Evolutionary conservation across 176 grass and related monocot species (phyloP).

Genomic region (Thalia dealbata): DNA sequence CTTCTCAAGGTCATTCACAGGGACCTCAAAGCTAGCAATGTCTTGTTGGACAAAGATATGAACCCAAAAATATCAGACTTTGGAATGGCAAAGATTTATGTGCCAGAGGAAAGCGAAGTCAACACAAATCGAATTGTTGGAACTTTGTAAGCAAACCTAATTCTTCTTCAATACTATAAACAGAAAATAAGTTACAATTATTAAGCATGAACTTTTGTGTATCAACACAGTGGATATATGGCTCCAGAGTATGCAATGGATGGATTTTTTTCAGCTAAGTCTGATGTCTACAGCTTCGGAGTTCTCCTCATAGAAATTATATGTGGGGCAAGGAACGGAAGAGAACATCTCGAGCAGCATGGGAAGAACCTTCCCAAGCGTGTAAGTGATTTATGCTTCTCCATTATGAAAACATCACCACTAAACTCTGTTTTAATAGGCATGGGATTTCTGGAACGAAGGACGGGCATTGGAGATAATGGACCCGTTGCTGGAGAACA

Average conservation of each 20-base stretch:
- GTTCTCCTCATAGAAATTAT: not conserved
- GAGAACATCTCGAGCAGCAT: not conserved
- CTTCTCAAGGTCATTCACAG: conserved; percentile 21
- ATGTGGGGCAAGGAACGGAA: not conserved
- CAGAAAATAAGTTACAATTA: not conserved
- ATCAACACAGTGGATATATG: conserved; percentile 14
- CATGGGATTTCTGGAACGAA: conserved; percentile 61
- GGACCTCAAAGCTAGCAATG: conserved; percentile 19
- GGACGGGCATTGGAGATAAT: conserved; percentile 58
- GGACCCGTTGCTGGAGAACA: conserved; percentile 38
- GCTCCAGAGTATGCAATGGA: conserved; percentile 20
- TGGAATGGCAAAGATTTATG: conserved; percentile 16
- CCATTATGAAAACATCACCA: not conserved
- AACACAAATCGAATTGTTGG: conserved; percentile 13
- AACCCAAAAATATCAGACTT: conserved; percentile 28
- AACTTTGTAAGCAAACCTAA: conserved; percentile 18
- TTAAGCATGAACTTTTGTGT: too few species aligned
- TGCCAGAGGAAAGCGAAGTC: conserved; percentile 1
- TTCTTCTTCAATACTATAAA: not conserved
- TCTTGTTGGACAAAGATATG: conserved; percentile 20
- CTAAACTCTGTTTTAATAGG: conserved; percentile 22
- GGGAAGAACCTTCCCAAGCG: not conserved
- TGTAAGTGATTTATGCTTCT: not conserved
- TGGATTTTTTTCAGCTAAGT: not conserved
- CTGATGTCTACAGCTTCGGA: not conserved